Percentiles rank a stretch among this genome's conserved stretches.
phyloP scores from a whole-genome alignment of 257 asterid species.

The Cruciata laevipes region DNA sequence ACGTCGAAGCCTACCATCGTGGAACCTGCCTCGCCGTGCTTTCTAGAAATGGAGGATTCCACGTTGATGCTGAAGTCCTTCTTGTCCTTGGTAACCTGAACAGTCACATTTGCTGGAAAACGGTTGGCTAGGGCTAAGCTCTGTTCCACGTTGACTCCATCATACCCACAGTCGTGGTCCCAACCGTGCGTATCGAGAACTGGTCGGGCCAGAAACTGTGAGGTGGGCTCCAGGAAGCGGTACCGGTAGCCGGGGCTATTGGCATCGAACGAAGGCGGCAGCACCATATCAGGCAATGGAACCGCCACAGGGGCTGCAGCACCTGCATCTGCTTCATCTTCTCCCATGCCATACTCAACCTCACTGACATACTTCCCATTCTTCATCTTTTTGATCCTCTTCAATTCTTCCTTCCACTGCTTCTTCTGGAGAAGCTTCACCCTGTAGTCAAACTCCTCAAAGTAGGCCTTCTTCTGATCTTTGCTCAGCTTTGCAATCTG shows the following conservation, averaged over 20 bases:
- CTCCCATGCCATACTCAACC: slow-evolving; percentile 36
- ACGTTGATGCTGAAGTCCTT: slow-evolving; percentile 75
- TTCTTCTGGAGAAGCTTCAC: slow-evolving; percentile 93
- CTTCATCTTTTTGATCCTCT: slow-evolving; percentile 63
- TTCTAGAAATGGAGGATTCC: slow-evolving; percentile 70
- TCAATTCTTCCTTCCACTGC: slow-evolving; percentile 84
- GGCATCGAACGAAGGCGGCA: slow-evolving; percentile 83
- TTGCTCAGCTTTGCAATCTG: slow-evolving; percentile 64
- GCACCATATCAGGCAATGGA: slow-evolving; percentile 94
- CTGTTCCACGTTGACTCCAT: slow-evolving; percentile 92
- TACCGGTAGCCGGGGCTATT: slow-evolving; percentile 75
- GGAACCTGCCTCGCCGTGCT: slow-evolving; percentile 65
- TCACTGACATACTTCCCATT: slow-evolving; percentile 41
- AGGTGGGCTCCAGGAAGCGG: slow-evolving; percentile 91
- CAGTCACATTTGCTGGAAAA: slow-evolving; percentile 58
- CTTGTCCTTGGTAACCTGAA: slow-evolving; percentile 85
- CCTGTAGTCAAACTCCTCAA: slow-evolving; percentile 86
- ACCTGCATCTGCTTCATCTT: slow-evolving; percentile 71
- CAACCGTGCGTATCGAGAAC: slow-evolving; percentile 91
- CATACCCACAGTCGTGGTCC: slow-evolving; percentile 99
- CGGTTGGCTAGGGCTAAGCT: slow-evolving; percentile 54
- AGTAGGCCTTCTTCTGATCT: slow-evolving; percentile 82
- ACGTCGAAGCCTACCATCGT: slow-evolving; percentile 85
- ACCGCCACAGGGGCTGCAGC: slow-evolving; percentile 89
- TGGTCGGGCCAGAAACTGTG: slow-evolving; percentile 92